Base-by-base conservation (phyloP, 768 basidiomycete genomes). In the Paxillus involutus region DNA sequence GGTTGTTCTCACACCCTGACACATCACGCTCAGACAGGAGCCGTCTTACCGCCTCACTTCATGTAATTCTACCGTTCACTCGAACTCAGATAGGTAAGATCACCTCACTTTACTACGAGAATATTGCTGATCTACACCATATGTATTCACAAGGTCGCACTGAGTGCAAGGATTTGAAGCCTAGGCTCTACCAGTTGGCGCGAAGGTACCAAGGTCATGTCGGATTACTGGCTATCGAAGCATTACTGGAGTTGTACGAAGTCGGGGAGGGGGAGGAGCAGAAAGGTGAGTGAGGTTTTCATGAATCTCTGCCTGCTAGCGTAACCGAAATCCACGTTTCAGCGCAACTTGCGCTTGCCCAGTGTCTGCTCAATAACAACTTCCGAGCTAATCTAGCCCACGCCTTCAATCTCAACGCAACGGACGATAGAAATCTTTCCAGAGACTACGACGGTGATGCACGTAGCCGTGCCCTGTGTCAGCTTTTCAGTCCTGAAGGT, bases 181-280 rank as follows among this genome's bases (percentile, higher is more conserved):
- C 55, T 7, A 58, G 60, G 35, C 37, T 66, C 24, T 53, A 42
- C 29, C 21, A 57, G 32, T 36, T 66, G n/a, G 60, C 63, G 4
- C 32, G 11, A 35, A 63, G 44, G 12, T 1, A 52, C 2, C 50
- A 51, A 0, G 17, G 48, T 26, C 39, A 56, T 6, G 37, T 67
- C 19, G 63, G 65, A 35, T 52, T 51, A 19, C 55, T 66, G 3
- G 60, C 65, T 13, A 60, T 62, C 2, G 63, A 65, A 21, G 55
- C 65, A 47, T 40, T 49, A 4, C 56, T 67, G 32, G 51, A 39
- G 6, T 39, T 67, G 7, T 57, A 55, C 2, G 37, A 59, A 8
- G 9, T 13, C 5, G 58, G 3, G 21, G 3, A 21, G 21, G 21
- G 21, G 21, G 21, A 21, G 21, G 21, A 21, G 21, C 21, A 60